Evolutionary conservation across 345 rosid species (phyloP), one percentile per base, ranked within the genome.

Genomic region (Microcos paniculata): DNA sequence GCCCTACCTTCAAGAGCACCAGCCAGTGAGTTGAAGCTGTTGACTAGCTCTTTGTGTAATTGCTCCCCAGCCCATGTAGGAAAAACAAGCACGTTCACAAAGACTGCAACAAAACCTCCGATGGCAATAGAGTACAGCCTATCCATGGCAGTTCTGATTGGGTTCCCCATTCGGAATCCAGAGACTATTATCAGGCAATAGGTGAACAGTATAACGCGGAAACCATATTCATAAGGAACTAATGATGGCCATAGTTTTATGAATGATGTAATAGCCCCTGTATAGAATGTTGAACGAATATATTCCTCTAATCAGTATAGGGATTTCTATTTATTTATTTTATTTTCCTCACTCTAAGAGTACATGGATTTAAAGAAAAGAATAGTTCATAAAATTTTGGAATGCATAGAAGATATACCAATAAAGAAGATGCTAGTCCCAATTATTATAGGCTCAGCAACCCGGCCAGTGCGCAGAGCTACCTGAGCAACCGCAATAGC

Each of bases 1-100:
- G 31, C 33, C 46, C 74, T 73, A 87, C 92, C 94, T 87, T 87
- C 89, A 72, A 90, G 91, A 16, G 92, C 79, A 81, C 86, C 91
- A 26, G 92, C 91, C 8, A 87, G 81, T 0, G 86, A 65, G 77
- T 81, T 58, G 35, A 88, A 90, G 80, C 79, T 81, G n/a, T 74
- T 74, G 43, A 87, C 89, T 18, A 90, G 78, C 70, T 88, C 91
- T 82, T 80, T 77, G 73, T 87, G 92, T 48, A 90, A 48, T 71
- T 79, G 87, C 82, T 90, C 89, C 63, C 94, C 92, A 0, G 90
- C 87, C 94, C 91, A 86, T 8, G 86, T 85, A 23, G 89, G 95
- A 51, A 75, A 84, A 71, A 89, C 89, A 26, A 86, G 78, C 45
- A 88, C 90, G 74, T 90, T 89, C 65, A 90, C 92, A 0, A 90